Percentiles rank a stretch among this genome's conserved stretches.
Evolutionary conservation across 441 rosid species (phyloP).

Genomic region (Metrosideros polymorpha): DNA sequence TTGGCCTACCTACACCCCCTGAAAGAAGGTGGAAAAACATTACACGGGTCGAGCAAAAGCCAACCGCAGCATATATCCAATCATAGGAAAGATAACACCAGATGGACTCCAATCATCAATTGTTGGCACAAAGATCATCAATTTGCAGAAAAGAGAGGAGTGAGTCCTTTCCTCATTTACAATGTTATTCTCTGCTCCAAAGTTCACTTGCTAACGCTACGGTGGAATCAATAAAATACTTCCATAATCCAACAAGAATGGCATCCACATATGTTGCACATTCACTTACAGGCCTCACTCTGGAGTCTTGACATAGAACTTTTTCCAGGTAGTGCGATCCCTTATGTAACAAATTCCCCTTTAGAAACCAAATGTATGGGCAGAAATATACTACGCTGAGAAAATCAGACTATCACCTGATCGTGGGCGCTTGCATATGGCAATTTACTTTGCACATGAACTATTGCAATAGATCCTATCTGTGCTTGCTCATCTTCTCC

Average conservation of each 20-base stretch:
- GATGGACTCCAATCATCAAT: background rate
- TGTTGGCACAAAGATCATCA: background rate
- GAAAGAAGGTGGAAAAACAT: background rate
- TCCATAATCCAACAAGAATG: background rate
- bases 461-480: background rate
- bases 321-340: background rate
- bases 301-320: background rate
- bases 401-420: background rate
- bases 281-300: background rate
- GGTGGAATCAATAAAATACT: background rate
- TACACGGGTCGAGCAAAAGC: background rate
- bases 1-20: background rate
- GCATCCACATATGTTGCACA: background rate
- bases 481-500: background rate
- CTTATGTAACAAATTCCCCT: background rate
- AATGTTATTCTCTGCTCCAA: background rate
- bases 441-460: background rate
- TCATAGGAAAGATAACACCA: background rate
- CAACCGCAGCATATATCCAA: background rate
- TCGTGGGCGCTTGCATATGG: background rate
- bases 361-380: background rate
- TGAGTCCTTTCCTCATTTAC: background rate
- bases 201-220: background rate
- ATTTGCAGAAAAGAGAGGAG: background rate
- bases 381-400: background rate